Evolutionary conservation across 495 filamentous ascomycete genomes (phyloP).

Genomic region (Barbatosphaeria neglecta): DNA sequence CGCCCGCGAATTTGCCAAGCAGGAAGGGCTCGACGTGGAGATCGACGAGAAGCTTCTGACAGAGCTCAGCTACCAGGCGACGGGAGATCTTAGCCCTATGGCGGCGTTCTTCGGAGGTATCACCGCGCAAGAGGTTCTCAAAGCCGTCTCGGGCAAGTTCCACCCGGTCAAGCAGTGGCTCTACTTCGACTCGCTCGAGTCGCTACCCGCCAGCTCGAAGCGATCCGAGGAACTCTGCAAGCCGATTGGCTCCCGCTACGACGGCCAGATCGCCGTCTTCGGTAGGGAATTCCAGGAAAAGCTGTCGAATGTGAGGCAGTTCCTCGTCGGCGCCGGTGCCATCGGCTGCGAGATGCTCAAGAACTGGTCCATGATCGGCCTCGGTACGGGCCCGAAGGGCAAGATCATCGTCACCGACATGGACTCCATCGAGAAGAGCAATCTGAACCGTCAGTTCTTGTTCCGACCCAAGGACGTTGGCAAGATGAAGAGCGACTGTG

Average conservation of each 20-base stretch:
- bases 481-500: conserved; percentile 93
- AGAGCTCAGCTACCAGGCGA: conserved; percentile 93
- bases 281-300: conserved; percentile 91
- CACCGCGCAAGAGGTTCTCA: conserved; percentile 90
- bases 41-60: conserved; percentile 85
- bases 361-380: conserved; percentile 98
- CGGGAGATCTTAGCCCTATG: conserved; percentile 81
- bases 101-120: conserved; percentile 93
- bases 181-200: conserved; percentile 96
- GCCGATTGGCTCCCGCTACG: conserved; percentile 73
- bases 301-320: conserved; percentile 75
- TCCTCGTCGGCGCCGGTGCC: conserved; percentile 92
- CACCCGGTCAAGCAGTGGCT: conserved; percentile 84
- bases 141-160: conserved; percentile 97
- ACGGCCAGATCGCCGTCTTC: conserved; percentile 95
- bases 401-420: conserved; percentile 90
- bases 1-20: conserved; percentile 56
- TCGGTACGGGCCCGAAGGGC: conserved; percentile 79
- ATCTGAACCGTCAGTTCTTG: conserved; percentile 94
- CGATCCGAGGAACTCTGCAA: conserved; percentile 82
- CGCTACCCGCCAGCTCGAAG: conserved; percentile 58
- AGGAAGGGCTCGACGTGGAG: conserved; percentile 62
- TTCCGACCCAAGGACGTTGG: conserved; percentile 94
- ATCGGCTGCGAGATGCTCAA: conserved; percentile 99
- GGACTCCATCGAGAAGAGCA: conserved; percentile 98